Conservation (phyloP, 495 filamentous ascomycete species). For the Penicillium daleae region DNA sequence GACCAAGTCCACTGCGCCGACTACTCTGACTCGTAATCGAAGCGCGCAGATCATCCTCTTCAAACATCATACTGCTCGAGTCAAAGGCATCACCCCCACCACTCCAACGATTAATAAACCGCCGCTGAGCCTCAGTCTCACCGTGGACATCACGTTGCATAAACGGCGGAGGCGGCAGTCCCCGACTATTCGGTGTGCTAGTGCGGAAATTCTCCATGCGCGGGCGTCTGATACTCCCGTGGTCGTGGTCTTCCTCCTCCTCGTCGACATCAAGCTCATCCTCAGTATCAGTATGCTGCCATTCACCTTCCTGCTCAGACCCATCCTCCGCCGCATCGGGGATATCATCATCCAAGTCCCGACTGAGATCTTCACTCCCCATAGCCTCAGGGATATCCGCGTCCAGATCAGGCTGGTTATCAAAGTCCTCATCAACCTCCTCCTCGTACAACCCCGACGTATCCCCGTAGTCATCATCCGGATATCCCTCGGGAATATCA, state of each 20-base stretch:
- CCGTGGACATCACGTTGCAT: slow-evolving; percentile 19
- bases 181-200: slow-evolving; percentile 44
- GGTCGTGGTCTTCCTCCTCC: slow-evolving; percentile 39
- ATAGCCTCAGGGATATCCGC: slow-evolving; percentile 46
- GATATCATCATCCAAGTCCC: slow-evolving; percentile 49
- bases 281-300: slow-evolving; percentile 82
- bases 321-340: slow-evolving; percentile 44
- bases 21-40: slow-evolving; percentile 48
- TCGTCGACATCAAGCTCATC: slow-evolving; percentile 60
- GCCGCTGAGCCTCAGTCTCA: slow-evolving; percentile 49
- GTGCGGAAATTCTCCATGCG: slow-evolving; percentile 36
- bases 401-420: slow-evolving; percentile 49
- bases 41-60: slow-evolving; percentile 48
- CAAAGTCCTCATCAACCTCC: slow-evolving; percentile 40
- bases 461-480: slow-evolving; percentile 50
- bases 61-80: slow-evolving; percentile 45
- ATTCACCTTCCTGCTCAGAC: slow-evolving; percentile 44
- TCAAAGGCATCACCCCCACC: slow-evolving; percentile 48
- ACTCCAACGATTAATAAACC: slow-evolving; percentile 52
- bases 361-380: slow-evolving; percentile 33
- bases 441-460: slow-evolving; percentile 39
- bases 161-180: slow-evolving; percentile 37
- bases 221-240: slow-evolving; percentile 6
- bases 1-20: slow-evolving; percentile 40
- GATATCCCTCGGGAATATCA: slow-evolving; percentile 53